Base-by-base conservation (phyloP, 768 basidiomycete species). In the Suillus americanus region DNA sequence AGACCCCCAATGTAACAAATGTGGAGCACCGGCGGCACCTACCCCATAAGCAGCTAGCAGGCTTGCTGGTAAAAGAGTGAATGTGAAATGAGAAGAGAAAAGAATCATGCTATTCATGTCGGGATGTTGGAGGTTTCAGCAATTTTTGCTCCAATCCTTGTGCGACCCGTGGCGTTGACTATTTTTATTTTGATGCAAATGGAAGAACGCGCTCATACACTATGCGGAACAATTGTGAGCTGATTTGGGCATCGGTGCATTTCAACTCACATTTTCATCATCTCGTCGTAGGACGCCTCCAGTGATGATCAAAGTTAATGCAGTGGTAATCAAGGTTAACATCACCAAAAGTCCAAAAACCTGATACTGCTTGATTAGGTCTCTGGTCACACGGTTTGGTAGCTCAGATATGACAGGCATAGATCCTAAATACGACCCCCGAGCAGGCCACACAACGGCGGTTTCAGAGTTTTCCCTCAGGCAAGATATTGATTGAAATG, bases 121-220 rank as follows among this genome's bases (percentile, higher is more conserved):
- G 28, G 25, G n/a, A n/a, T n/a, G 10, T 10, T n/a, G 33, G n/a
- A 37, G n/a, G 43, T 20, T n/a, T 20, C 43, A 55, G 5, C 33
- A 5, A 20, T 55, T 6, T 37, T 37, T 57, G 37, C 23, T 57
- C 56, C 38, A 57, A 9, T 37, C 35, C 10, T 54, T 54, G n/a
- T n/a, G n/a, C n/a, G n/a, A n/a, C n/a, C n/a, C n/a, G n/a, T n/a
- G 10, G 20, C 30, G 28, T 33, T 25, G 5, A 9, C 33, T 51
- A 9, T 33, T 30, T 13, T 30, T 12, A 50, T 53, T 61, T 64
- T 3, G 63, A 41, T 40, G 63, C 59, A 12, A 64, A 46, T 16
- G 63, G 12, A 10, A 37, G 37, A 37, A 37, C 37, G 37, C 53
- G 5, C 28, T 9, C 16, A 18, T 20, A 33, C 8, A 51, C 23